Conservation (phyloP, 106 monocot species). For the Dendrobium huoshanense region DNA sequence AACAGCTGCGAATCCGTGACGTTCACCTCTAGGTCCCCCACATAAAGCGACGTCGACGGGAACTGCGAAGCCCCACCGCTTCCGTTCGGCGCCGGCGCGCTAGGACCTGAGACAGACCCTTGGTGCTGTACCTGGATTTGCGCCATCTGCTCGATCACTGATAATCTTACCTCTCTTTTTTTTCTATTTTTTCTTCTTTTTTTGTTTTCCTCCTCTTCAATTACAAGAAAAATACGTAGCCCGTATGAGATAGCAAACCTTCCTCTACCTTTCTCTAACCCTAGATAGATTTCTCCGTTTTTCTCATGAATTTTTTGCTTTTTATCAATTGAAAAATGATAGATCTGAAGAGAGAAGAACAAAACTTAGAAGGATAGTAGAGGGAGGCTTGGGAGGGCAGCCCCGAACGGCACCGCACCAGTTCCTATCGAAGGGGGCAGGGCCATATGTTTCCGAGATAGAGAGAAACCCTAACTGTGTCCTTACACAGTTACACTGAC, state of each 20-base stretch:
- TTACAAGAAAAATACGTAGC: neutral
- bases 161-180: neutral
- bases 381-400: conserved; percentile 3
- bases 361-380: neutral
- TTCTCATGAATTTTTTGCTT: neutral
- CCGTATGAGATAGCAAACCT: neutral
- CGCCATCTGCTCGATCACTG: conserved; percentile 2
- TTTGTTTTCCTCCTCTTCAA: neutral
- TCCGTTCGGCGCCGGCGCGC: neutral
- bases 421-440: neutral
- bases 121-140: conserved; percentile 4
- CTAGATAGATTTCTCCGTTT: neutral
- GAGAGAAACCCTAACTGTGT: neutral
- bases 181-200: neutral
- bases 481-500: neutral
- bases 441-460: neutral
- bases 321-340: neutral
- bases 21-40: conserved; percentile 46
- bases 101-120: neutral
- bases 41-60: conserved; percentile 42
- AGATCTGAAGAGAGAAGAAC: neutral
- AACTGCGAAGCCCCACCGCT: conserved; percentile 15
- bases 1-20: conserved; percentile 53
- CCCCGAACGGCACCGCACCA: conserved; percentile 7
- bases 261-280: neutral